Base-by-base conservation (phyloP, 2,329 filamentous ascomycete species). In the Trichoderma hamatum region DNA sequence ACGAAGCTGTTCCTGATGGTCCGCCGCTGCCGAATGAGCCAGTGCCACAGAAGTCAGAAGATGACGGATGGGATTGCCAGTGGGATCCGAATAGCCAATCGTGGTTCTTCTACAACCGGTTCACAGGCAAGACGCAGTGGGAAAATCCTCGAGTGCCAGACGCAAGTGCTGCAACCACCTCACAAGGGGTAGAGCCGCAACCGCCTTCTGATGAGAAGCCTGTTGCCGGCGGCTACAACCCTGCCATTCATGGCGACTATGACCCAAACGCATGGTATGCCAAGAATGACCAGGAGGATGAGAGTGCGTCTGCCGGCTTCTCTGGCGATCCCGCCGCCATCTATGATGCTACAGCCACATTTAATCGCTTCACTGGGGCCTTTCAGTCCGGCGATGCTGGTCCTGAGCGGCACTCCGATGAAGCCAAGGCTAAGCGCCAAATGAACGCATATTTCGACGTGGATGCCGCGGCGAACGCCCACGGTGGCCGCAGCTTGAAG, bases 401-500 rank as follows among this genome's bases (percentile, higher is more conserved):
- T 3, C 88, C 92, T 1, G 93, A 96, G 65, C 88, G 90, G 63
- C 91, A 94, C 82, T 91, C 89, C 73, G 94, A 97, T 76, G 93
- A 96, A 77, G 92, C 93, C 76, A 97, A 97, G 84, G 91, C 91
- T 70, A 86, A 85, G 63, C 86, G 96, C 55, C 96, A 98, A 82
- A 92, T 98, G 91, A 92, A 92, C 76, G 92, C 94, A 51, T 98
- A 91, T 81, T 99, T 98, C 79, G 95, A 99, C 77, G 94, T 97
- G 54, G 94, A 98, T 79, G 92, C 94, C 5, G 94, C 94, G 3
- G 95, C 94, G 5, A 97, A 97, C 77, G 88, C 88, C 69, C 94
- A 99, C 76, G 91, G 97, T 74, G 96, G 96, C 2, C 88, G 91
- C 69, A 97, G 94, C 76, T 83, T 99, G 69, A 96, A 95, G 81